phyloP scores from a whole-genome alignment of 805 yeast species.

The Candida boleticola region DNA sequence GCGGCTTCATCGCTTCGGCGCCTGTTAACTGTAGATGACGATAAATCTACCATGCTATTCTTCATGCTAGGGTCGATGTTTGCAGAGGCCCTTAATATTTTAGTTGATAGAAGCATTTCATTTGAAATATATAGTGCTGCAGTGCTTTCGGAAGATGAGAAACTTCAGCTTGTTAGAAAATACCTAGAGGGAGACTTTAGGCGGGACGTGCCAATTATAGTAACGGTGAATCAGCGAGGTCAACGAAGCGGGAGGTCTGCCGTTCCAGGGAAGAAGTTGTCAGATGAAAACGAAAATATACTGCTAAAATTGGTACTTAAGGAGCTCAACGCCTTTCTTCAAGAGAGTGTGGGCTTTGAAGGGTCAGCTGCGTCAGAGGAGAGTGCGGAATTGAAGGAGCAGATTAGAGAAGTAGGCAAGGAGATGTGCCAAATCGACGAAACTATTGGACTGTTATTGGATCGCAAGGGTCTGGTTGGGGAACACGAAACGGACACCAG shows the following conservation, averaged over 20 bases:
- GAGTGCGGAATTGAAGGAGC: no score
- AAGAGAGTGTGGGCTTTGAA: no score
- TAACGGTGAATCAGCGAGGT: not conserved
- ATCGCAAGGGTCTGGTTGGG: no score
- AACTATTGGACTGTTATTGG: not conserved
- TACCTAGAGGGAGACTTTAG: not conserved
- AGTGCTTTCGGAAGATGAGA: not conserved
- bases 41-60: not conserved
- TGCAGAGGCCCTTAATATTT: not conserved
- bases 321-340: not conserved
- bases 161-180: not conserved
- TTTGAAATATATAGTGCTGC: no score
- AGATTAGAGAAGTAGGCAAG: no score
- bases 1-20: not conserved
- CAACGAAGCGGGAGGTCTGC: no score
- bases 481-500: no score
- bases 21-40: slow-evolving; percentile 1
- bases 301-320: not conserved
- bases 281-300: no score
- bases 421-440: no score
- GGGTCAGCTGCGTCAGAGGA: no score
- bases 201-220: not conserved
- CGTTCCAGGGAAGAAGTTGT: not conserved
- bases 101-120: not conserved
- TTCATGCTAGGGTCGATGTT: slow-evolving; percentile 1